Evolutionary conservation across 2,329 filamentous ascomycete genomes (phyloP).

Genomic region (Decorospora gaudefroyi): DNA sequence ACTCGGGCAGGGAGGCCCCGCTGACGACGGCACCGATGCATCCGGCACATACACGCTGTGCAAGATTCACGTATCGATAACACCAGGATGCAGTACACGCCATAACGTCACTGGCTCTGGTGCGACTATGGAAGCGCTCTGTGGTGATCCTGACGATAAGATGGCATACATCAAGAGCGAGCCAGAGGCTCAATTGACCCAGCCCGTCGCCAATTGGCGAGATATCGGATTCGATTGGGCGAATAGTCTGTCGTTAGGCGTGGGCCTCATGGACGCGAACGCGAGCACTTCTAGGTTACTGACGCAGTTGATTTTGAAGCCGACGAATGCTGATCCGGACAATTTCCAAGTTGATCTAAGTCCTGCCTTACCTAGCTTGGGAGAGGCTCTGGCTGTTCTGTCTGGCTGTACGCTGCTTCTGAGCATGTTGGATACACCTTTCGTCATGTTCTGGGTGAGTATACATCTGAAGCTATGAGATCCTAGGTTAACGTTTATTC

Average conservation of each 20-base stretch:
- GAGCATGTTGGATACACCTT: slow-evolving; percentile 63
- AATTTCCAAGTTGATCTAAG: slow-evolving; percentile 51
- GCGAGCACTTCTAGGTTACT: slow-evolving; percentile 53
- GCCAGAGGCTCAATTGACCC: slow-evolving; percentile 61
- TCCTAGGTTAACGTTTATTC: too few species aligned
- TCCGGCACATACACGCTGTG: slow-evolving; percentile 65
- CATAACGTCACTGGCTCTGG: slow-evolving; percentile 57
- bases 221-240: slow-evolving; percentile 52
- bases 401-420: slow-evolving; percentile 68
- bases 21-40: slow-evolving; percentile 23
- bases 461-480: too few species aligned
- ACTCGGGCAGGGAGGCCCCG: slow-evolving; percentile 52
- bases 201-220: slow-evolving; percentile 51
- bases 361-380: slow-evolving; percentile 65
- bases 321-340: slow-evolving; percentile 15
- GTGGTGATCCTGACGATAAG: slow-evolving; percentile 60
- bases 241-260: slow-evolving; percentile 50
- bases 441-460: slow-evolving; percentile 56
- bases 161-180: slow-evolving; percentile 60
- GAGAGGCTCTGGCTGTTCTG: slow-evolving; percentile 73
- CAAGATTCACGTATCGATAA: slow-evolving; percentile 65
- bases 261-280: slow-evolving; percentile 50
- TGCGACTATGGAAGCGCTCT: slow-evolving; percentile 63
- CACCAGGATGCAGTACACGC: slow-evolving; percentile 67
- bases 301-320: slow-evolving; percentile 51